Evolutionary conservation across 2,329 filamentous ascomycete species (phyloP).

Genomic region (Penicillium italicum): DNA sequence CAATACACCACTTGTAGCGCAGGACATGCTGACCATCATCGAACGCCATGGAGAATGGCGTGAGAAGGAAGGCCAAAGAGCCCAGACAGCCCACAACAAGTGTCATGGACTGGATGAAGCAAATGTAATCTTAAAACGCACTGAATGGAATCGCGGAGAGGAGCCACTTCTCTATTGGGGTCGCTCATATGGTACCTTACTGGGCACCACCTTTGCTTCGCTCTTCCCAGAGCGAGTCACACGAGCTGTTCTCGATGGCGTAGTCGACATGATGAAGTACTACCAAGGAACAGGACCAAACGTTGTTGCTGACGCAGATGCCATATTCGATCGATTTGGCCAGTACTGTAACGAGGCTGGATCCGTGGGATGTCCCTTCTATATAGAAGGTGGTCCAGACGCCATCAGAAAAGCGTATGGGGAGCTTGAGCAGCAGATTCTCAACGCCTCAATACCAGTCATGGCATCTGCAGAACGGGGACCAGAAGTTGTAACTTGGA

Average conservation of each 20-base stretch:
- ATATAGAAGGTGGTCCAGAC: slow-evolving; percentile 24
- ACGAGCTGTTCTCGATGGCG: slow-evolving; percentile 35
- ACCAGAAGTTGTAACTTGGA: slow-evolving; percentile 37
- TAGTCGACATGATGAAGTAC: slow-evolving; percentile 38
- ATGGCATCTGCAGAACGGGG: slow-evolving; percentile 28
- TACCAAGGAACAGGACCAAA: slow-evolving; percentile 27
- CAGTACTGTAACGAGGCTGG: slow-evolving; percentile 33
- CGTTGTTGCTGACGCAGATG: slow-evolving; percentile 33
- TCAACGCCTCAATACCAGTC: slow-evolving; percentile 30
- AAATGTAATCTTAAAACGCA: slow-evolving; percentile 24
- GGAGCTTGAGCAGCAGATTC: slow-evolving; percentile 23
- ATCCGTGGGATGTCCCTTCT: slow-evolving; percentile 30
- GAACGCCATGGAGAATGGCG: slow-evolving; percentile 42
- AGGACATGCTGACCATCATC: slow-evolving; percentile 37
- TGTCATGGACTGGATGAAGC: slow-evolving; percentile 17
- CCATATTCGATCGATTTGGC: slow-evolving; percentile 34
- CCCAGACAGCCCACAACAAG: slow-evolving; percentile 19
- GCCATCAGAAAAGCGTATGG: slow-evolving; percentile 28
- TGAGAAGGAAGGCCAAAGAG: slow-evolving; percentile 29
- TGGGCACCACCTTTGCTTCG: slow-evolving; percentile 47
- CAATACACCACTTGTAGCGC: slow-evolving; percentile 34
- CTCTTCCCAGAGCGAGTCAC: slow-evolving; percentile 43
- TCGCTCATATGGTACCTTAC: slow-evolving; percentile 45
- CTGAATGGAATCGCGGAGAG: slow-evolving; percentile 27
- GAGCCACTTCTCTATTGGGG: slow-evolving; percentile 43